Conservation (phyloP, 2,329 filamentous ascomycete species). For the Colletotrichum spaethianum region DNA sequence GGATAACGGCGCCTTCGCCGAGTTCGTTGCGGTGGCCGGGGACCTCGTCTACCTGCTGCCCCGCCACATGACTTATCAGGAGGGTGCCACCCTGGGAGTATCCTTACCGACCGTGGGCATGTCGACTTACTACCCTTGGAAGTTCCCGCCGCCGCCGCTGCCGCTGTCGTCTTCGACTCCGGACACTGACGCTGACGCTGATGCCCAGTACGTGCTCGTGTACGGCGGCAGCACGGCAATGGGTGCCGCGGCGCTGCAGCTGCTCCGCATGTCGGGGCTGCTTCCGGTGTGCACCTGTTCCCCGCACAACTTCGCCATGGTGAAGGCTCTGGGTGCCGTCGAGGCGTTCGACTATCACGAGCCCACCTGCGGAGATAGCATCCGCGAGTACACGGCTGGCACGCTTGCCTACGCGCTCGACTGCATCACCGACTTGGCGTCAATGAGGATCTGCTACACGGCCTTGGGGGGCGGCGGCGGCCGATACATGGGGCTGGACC, state of each 20-base stretch:
- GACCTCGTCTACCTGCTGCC: conserved; percentile 40
- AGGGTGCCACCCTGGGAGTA: background rate
- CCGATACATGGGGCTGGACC: conserved; percentile 43
- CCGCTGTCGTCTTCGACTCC: background rate
- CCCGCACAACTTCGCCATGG: too few relatives aligned
- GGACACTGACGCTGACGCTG: background rate
- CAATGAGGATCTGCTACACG: conserved; percentile 42
- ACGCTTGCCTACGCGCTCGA: background rate
- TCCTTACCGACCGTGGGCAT: background rate
- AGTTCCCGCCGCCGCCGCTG: background rate
- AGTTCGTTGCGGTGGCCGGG: conserved; percentile 35
- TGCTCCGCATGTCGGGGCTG: background rate
- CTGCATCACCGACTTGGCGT: conserved; percentile 9
- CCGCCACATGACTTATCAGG: background rate
- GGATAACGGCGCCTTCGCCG: conserved; percentile 41
- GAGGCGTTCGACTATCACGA: conserved; percentile 1
- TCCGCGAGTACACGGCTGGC: background rate
- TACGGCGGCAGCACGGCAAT: background rate
- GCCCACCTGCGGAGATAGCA: background rate
- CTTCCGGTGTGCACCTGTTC: conserved; percentile 2
- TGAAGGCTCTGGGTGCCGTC: background rate
- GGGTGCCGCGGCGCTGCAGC: background rate
- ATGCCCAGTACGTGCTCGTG: background rate
- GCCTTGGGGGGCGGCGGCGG: conserved; percentile 40
- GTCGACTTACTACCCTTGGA: background rate